Evolutionary conservation across 2,329 filamentous ascomycete genomes (phyloP).

Genomic region (Hansfordia pulvinata): DNA sequence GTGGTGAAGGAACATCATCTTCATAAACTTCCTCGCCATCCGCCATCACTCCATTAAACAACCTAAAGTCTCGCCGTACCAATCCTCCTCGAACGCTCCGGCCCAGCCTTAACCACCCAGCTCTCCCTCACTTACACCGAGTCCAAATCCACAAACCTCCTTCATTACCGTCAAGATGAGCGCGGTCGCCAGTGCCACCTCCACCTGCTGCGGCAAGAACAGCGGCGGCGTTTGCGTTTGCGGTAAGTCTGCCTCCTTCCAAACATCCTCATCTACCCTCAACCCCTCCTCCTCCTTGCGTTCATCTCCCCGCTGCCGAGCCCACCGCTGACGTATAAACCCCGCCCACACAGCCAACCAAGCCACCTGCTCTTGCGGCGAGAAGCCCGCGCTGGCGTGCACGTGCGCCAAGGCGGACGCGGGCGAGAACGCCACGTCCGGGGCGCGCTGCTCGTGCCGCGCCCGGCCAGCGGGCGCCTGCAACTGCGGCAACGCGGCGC

Average conservation of each 20-base stretch:
- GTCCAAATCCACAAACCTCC: background rate
- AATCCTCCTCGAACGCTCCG: background rate
- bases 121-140: background rate
- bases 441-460: constrained; percentile 72
- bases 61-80: background rate
- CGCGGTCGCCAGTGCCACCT: constrained; percentile 17
- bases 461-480: constrained; percentile 68
- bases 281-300: constrained; percentile 1
- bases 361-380: constrained; percentile 76
- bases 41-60: background rate
- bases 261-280: too few species aligned
- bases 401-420: constrained; percentile 61
- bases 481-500: constrained; percentile 60
- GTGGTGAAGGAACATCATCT: background rate
- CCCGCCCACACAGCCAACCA: constrained; percentile 34
- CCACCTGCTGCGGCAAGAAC: constrained; percentile 44
- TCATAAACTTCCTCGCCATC: background rate
- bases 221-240: constrained; percentile 36
- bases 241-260: constrained; percentile 27
- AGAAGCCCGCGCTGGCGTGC: constrained; percentile 78
- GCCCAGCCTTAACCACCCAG: background rate
- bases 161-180: constrained; percentile 16
- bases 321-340: constrained; percentile 2
- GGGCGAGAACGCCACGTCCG: constrained; percentile 57
- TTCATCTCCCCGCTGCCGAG: background rate